Percentiles rank a stretch among this genome's conserved stretches.
phyloP scores from a whole-genome alignment of 2,329 filamentous ascomycete genomes.

The Huntiella abstrusa region DNA sequence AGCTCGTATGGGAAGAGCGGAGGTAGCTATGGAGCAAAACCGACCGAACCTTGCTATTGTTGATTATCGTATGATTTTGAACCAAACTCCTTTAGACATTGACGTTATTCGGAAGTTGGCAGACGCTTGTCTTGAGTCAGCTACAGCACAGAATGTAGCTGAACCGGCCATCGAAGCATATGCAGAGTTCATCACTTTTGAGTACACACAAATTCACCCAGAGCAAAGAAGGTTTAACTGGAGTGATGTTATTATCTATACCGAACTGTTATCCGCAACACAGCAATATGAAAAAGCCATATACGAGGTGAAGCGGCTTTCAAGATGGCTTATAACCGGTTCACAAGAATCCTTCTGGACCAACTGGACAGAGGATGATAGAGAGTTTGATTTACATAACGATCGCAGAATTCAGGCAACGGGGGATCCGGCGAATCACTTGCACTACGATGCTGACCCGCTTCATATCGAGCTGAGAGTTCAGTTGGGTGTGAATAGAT shows the following conservation, averaged over 20 bases:
- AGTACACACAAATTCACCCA: constrained; percentile 19
- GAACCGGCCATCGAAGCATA: constrained; percentile 30
- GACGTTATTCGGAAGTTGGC: constrained; percentile 35
- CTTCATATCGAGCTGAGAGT: constrained; percentile 62
- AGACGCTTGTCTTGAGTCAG: constrained; percentile 35
- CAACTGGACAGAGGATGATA: constrained; percentile 48
- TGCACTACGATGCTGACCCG: constrained; percentile 45
- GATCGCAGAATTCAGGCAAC: constrained; percentile 43
- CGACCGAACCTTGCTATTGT: constrained; percentile 33
- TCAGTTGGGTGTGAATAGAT: constrained; percentile 67
- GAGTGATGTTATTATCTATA: constrained; percentile 71
- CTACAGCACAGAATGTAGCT: constrained; percentile 23
- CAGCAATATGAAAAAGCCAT: constrained; percentile 48
- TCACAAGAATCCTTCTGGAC: constrained; percentile 64
- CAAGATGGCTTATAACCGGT: constrained; percentile 69
- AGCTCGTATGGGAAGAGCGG: constrained; percentile 39
- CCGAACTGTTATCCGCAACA: constrained; percentile 55
- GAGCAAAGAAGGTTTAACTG: constrained; percentile 35
- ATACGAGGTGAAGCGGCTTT: constrained; percentile 47
- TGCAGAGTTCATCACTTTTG: constrained; percentile 23
- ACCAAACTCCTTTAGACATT: constrained; percentile 33
- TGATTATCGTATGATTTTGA: constrained; percentile 37
- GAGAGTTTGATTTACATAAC: constrained; percentile 71
- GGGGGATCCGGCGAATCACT: constrained; percentile 37
- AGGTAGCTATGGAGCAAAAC: constrained; percentile 36